Base-by-base conservation (phyloP, 2,329 filamentous ascomycete genomes). In the Aspergillus ruber region DNA sequence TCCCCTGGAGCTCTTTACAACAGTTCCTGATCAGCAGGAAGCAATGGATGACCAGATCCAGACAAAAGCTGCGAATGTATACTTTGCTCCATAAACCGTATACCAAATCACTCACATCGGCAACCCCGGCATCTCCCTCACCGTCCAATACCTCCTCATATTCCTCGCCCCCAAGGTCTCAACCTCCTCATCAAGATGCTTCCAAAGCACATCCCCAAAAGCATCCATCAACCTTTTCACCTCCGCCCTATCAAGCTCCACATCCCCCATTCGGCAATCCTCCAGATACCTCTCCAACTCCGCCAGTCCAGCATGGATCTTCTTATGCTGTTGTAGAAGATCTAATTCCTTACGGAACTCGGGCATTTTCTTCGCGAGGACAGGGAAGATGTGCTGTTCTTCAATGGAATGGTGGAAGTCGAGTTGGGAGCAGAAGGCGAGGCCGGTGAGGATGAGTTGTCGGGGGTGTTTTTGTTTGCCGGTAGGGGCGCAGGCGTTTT, bases 181-280 rank as follows among this genome's bases (percentile, higher is more conserved):
- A 6, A 95, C 89, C 75, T 95, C 90, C 58, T 90, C 84, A 59
- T 93, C 87, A 50, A 95, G 71, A 75, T 95, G 90, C 60, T 72
- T 74, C 86, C 88, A 91, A 43, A 95, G 66, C 53, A 95, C 86
- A 8, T 75, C 74, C 9, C 86, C 86, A 80, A 90, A 95, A 4
- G 67, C 67, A 66, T 94, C 86, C 82, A 95, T 83, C 59, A 87
- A 77, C 32, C 67, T 73, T 71, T 83, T 85, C 65, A 95, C 64
- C 59, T 82, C 80, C 3, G 65, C 62, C 59, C 80, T 56, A 43
- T 75, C 65, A 57, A 83, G 53, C 55, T 83, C 79, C 50, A 64
- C 72, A 72, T 90, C 84, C 1, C 88, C 82, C 10, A 64, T 69
- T 51, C 72, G 75, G 61, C 85, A 89, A 40, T 68, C 71, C 27